Evolutionary conservation across 2,329 filamentous ascomycete species (phyloP), one percentile per base, ranked within the genome.

Genomic region (Teratosphaeria nubilosa): DNA sequence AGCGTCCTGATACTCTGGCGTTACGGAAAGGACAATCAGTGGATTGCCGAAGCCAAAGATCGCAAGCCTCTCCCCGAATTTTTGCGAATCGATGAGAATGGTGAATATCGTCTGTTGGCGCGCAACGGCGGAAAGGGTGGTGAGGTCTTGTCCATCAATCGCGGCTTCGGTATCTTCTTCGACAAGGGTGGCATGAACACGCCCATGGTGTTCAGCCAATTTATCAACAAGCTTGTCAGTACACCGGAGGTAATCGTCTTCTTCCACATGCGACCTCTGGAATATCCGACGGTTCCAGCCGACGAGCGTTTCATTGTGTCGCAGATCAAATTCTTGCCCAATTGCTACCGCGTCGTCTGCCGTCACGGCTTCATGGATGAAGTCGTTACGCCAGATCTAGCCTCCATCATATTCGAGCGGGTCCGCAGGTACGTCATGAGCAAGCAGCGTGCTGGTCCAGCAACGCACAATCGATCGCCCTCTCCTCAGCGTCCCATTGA

Each of bases 21-120:
- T 32, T 91, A 84, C 65, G 88, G 88, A 16, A 91, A 91, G 69
- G 86, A 90, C 67, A 80, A 83, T 60, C 88, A 91, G 68, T 91
- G 88, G 87, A 74, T 73, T 6, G 83, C 87, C 1, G 87, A 91
- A 73, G 78, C 79, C 0, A 76, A 80, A 58, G 86, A 90, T 63
- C 78, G 79, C 3, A 76, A 84, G 57, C 76, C 77, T 51, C 77
- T 78, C 4, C 78, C 74, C 5, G 74, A 76, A 37, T 75, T 77
- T 60, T 74, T 77, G 55, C 65, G 76, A 24, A 66, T 63, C 2
- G 61, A 66, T 27, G 61, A 65, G 1, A 64, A 70, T 11, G 72
- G 72, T 1, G 65, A 65, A 6, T 60, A 63, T 51, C 55, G 56
- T 22, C 57, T 67, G n/a, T 41, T 57, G 14, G 50, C 51, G 16